Evolutionary conservation across 228 moss, liverwort and hornwort genomes (phyloP), one percentile per base, ranked within the genome.

Genomic region (Sphagnum magellanicum): DNA sequence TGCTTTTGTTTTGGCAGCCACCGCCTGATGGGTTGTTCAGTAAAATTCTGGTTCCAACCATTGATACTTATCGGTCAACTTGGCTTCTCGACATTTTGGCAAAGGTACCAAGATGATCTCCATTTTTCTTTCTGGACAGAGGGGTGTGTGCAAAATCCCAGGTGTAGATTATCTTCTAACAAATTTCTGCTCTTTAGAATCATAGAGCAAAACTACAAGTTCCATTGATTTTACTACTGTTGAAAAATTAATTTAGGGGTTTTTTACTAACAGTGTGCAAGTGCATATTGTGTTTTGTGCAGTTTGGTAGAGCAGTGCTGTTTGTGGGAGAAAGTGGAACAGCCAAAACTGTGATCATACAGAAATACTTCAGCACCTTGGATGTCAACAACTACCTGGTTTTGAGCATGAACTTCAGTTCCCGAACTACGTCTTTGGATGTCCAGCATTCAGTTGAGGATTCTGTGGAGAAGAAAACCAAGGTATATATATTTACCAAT

Each of bases 301-400:
- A 94, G 94, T 75, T 81, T 67, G 90, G 88, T 3, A 89, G 52
- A 63, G 79, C 88, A 59, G 77, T 95, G 50, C 80, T 92, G 46
- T 95, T 95, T 78, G 92, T 95, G 58, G 95, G 95, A 50, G 95
- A 95, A 75, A 92, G 92, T 65, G 95, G 92, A 46, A 95, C 95
- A 14, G 87, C 92, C 66, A 95, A 95, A 81, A 95, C 95, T 32
- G 88, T 92, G 6, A 90, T 87, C 5, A 89, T 95, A 68, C 95
- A 95, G 57, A 95, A 95, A 53, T 95, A 90, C 67, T 89, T 95
- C 67, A 83, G 81, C 67, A 63, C 13, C 5, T 67, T 92, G 49
- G 86, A 90, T 17, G 75, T 62, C 13, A 60, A 62, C 52, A 84
- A 82, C 62, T 82, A 76, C 75, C 74, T 92, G 15, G 71, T 95